A percentile compares a stretch with the other conserved stretches of the same genome.
These are phyloP conservation scores for Aspergillus sergii DNA, from an alignment of 2,329 filamentous ascomycete genomes.

Conservation along the genomic window DNA sequence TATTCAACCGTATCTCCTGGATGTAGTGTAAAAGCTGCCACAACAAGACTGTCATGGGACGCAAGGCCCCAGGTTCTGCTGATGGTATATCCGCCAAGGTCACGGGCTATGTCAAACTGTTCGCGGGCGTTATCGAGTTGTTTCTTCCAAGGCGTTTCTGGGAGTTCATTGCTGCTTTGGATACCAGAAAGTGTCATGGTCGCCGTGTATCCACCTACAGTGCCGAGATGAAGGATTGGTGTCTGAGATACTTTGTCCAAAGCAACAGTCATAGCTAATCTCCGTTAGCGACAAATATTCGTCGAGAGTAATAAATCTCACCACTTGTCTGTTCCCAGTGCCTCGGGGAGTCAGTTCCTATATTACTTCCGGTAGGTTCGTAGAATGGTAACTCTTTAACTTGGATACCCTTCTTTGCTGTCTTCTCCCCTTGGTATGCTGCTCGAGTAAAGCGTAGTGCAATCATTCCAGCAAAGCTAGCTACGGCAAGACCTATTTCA, in stretches of 20 bases:
- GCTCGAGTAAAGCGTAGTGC: conserved; percentile 23
- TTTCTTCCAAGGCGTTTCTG: conserved; percentile 31
- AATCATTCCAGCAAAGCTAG: conserved; percentile 28
- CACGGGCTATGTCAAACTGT: conserved; percentile 52
- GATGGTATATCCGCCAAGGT: conserved; percentile 53
- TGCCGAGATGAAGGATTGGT: conserved; percentile 33
- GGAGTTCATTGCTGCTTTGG: conserved; percentile 4
- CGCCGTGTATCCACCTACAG: conserved; percentile 31
- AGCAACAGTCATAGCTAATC: conserved; percentile 29
- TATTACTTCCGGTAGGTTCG: conserved; percentile 14
- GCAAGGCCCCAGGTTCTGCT: conserved; percentile 58
- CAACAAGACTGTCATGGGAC: conserved; percentile 51
- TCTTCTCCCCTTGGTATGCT: conserved; percentile 17
- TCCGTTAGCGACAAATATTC: conserved; percentile 16
- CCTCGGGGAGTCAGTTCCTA: conserved; percentile 12
- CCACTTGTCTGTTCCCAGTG: conserved; percentile 40
- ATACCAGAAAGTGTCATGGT: conserved; percentile 17
- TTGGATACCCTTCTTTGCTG: conserved; percentile 6
- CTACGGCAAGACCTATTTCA: conserved; percentile 26
- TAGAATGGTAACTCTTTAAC: conserved; percentile 26
- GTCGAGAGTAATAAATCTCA: conserved; percentile 17
- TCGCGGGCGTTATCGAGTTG: conserved; percentile 37
- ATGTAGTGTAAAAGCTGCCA: conserved; percentile 55
- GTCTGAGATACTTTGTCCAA: conserved; percentile 14
- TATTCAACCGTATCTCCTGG: conserved; percentile 62